A percentile compares a stretch with the other conserved stretches of the same genome.
Conservation (phyloP, 306 rosid genomes). For the Ziziphus jujuba region DNA sequence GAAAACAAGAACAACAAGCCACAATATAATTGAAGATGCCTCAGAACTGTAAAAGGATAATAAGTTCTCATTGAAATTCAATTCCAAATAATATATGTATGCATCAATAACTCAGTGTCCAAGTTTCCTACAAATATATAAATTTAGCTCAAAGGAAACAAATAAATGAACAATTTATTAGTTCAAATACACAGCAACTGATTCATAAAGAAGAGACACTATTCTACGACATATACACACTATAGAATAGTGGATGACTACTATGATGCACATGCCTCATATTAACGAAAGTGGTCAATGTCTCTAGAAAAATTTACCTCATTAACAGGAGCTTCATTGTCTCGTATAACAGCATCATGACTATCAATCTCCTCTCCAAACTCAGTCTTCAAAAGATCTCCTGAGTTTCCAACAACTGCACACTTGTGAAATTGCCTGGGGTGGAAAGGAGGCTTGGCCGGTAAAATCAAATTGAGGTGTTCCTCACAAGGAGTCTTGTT, state of each 20-base stretch:
- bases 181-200: neutral
- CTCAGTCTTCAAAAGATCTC: conserved; percentile 85
- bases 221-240: neutral
- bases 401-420: conserved; percentile 99
- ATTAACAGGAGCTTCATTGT: conserved; percentile 97
- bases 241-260: neutral
- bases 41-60: neutral
- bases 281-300: neutral
- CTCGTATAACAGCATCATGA: conserved; percentile 92
- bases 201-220: neutral
- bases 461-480: conserved; percentile 75
- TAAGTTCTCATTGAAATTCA: too few relatives aligned
- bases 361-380: conserved; percentile 88
- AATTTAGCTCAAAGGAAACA: neutral
- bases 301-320: conserved; percentile 43
- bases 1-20: neutral
- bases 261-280: neutral
- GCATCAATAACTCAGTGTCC: too few relatives aligned
- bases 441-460: conserved; percentile 85
- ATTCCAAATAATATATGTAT: too few relatives aligned
- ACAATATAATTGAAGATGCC: neutral
- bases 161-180: neutral
- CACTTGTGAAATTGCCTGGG: conserved; percentile 79
- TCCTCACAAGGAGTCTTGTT: conserved; percentile 87
- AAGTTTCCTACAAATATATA: too few relatives aligned